A percentile compares a stretch with the other conserved stretches of the same genome.
Conservation (phyloP, 106 monocot species). For the Allium sativum region DNA sequence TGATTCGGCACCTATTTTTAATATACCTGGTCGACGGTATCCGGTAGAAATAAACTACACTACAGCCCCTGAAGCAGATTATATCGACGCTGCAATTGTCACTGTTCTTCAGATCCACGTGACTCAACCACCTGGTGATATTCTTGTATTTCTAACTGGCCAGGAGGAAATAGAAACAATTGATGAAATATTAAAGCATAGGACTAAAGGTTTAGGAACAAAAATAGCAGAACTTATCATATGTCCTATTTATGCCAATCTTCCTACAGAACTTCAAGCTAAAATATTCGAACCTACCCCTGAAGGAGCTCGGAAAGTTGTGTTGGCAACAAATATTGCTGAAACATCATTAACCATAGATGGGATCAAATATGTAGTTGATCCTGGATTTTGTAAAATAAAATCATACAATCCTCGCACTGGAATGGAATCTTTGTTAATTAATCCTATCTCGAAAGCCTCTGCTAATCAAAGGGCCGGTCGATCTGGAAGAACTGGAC, state of each 20-base stretch:
- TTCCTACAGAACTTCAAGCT: conserved; percentile 84
- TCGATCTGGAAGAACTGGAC: conserved; percentile 88
- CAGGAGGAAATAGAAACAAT: conserved; percentile 80
- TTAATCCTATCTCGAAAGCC: conserved; percentile 84
- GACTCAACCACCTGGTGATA: conserved; percentile 65
- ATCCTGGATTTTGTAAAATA: conserved; percentile 85
- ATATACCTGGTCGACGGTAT: conserved; percentile 61
- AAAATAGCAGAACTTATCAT: conserved; percentile 84
- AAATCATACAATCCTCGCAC: conserved; percentile 90
- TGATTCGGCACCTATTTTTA: conserved; percentile 66
- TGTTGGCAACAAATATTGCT: conserved; percentile 90
- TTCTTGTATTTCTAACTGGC: conserved; percentile 74
- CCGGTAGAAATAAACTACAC: conserved; percentile 83
- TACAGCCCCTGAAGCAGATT: conserved; percentile 72
- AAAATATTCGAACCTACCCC: conserved; percentile 84
- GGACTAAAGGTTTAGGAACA: conserved; percentile 69
- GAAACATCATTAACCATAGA: conserved; percentile 95
- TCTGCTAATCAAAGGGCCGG: conserved; percentile 97
- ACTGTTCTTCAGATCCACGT: conserved; percentile 80
- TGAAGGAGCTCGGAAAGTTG: conserved; percentile 77
- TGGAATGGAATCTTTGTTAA: conserved; percentile 78
- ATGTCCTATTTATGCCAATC: conserved; percentile 89
- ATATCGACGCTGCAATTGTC: conserved; percentile 68
- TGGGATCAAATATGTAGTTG: conserved; percentile 93
- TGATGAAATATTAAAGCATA: conserved; percentile 71